Percentiles rank a stretch among this genome's conserved stretches.
phyloP scores from a whole-genome alignment of 1,139 yeast genomes.

The Kodamaea alishanica region DNA sequence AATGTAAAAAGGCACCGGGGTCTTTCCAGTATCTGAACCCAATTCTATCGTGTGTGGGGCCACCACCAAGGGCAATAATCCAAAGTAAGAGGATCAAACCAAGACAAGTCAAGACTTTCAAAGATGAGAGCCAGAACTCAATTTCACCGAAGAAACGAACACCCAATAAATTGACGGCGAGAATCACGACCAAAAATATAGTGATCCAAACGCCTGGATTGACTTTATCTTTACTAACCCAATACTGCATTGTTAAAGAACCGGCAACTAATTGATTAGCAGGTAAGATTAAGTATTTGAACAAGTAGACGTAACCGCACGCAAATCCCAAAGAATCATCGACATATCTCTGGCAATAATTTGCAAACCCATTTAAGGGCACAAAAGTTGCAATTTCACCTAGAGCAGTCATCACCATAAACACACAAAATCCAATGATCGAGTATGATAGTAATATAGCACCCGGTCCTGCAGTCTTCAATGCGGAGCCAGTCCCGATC shows the following conservation, averaged over 20 bases:
- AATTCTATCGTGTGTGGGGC: slow-evolving; percentile 55
- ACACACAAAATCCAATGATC: slow-evolving; percentile 61
- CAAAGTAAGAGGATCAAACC: slow-evolving; percentile 50
- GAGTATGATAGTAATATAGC: slow-evolving; percentile 60
- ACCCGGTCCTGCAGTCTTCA: slow-evolving; percentile 66
- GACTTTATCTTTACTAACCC: slow-evolving; percentile 47
- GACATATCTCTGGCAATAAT: slow-evolving; percentile 63
- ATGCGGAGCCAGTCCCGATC: slow-evolving; percentile 67
- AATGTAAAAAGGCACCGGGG: slow-evolving; percentile 60
- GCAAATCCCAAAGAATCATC: slow-evolving; percentile 75
- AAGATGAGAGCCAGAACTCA: slow-evolving; percentile 61
- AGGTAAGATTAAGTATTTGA: slow-evolving; percentile 61
- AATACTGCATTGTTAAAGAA: slow-evolving; percentile 57
- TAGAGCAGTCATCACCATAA: slow-evolving; percentile 64
- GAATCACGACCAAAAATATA: slow-evolving; percentile 44
- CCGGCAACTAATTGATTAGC: slow-evolving; percentile 64
- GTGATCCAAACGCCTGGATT: slow-evolving; percentile 63
- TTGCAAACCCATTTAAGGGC: slow-evolving; percentile 71
- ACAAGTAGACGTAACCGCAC: slow-evolving; percentile 63
- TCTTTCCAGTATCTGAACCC: slow-evolving; percentile 66
- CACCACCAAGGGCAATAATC: slow-evolving; percentile 54
- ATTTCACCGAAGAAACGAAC: slow-evolving; percentile 60
- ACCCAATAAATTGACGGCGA: slow-evolving; percentile 27
- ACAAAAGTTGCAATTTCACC: slow-evolving; percentile 76
- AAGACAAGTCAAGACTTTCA: slow-evolving; percentile 56